Evolutionary conservation across 768 basidiomycete genomes (phyloP), one percentile per base, ranked within the genome.

Genomic region (Coprinopsis sp.): DNA sequence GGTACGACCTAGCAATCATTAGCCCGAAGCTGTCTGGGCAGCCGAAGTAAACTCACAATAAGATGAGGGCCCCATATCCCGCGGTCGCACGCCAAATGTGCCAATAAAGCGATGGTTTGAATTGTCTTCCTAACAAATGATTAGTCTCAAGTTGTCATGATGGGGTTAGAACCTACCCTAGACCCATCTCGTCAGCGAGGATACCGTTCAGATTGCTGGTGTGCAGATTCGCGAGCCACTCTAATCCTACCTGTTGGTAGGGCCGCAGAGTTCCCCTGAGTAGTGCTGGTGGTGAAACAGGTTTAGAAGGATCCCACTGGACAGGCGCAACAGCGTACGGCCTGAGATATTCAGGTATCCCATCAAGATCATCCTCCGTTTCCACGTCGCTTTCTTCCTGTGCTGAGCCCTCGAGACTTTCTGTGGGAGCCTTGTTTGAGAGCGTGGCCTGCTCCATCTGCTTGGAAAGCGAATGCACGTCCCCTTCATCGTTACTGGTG

Each of bases 41-140:
- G 5, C 8, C 3, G 31, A 22, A 22, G 23, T 19, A 7, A 6
- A 56, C 79, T 52, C 59, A 81, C 81, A 55, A 99, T 87, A 6
- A 98, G 74, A 71, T 96, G 91, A 0, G 91, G 91, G 4, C 92
- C 89, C 87, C 88, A 89, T 52, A 96, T 89, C 13, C 91, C 89
- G 45, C 87, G 75, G 53, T 92, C 87, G 57, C 88, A 91, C 34
- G 92, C 88, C 10, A 99, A 74, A 67, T 97, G 91, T 2, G 95
- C 95, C 3, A 99, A 70, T 29, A 98, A 74, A 1, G 95, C 77
- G 39, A 99, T 98, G 1, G 95, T 95, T 66, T 99, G 96, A 25
- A 99, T 90, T 0, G 96, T 98, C 72, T 91, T 91, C 40, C 91
- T 97, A 57, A 13, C 55, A 38, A 30, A 25, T 46, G 10, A 44